phyloP scores from a whole-genome alignment of 495 filamentous ascomycete species.

The Podospora anserina region DNA sequence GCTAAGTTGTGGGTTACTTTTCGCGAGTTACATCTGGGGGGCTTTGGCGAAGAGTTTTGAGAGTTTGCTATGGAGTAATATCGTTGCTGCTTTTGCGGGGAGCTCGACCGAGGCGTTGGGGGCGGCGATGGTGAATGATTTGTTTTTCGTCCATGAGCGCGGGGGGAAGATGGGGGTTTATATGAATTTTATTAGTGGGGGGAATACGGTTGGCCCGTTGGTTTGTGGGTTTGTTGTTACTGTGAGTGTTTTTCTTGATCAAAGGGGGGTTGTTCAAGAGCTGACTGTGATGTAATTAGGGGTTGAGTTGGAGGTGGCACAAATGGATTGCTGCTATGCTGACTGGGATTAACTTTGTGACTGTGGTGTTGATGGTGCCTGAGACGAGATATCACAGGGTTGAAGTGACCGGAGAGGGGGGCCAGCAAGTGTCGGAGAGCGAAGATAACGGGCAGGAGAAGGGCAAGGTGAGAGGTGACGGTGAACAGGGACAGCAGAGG shows the following conservation, averaged over 20 bases:
- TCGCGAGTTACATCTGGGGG: slow-evolving; percentile 35
- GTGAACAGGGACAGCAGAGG: background rate
- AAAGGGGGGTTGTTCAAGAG: background rate
- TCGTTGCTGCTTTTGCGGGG: slow-evolving; percentile 39
- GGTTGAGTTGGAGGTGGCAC: slow-evolving; percentile 41
- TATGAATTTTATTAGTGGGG: slow-evolving; percentile 40
- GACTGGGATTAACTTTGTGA: slow-evolving; percentile 32
- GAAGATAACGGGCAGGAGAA: background rate
- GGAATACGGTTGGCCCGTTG: slow-evolving; percentile 39
- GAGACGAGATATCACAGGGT: slow-evolving; percentile 40
- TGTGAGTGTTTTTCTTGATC: background rate
- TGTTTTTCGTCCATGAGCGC: slow-evolving; percentile 45
- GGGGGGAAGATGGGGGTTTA: slow-evolving; percentile 42
- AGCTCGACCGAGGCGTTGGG: slow-evolving; percentile 38
- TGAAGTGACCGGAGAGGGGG: slow-evolving; percentile 13
- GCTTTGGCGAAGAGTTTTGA: slow-evolving; percentile 30
- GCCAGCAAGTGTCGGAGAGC: background rate
- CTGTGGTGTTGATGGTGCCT: slow-evolving; percentile 37
- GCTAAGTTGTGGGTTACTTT: slow-evolving; percentile 33
- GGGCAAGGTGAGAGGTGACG: background rate
- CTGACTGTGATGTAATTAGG: slow-evolving; percentile 1
- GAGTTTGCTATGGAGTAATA: slow-evolving; percentile 35
- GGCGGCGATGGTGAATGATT: slow-evolving; percentile 40
- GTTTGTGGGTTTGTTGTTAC: slow-evolving; percentile 42
- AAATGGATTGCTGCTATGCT: slow-evolving; percentile 38